These are phyloP conservation scores for Trypanosoma conorhini DNA, from an alignment of 208 protist species.

Conservation along the genomic window DNA sequence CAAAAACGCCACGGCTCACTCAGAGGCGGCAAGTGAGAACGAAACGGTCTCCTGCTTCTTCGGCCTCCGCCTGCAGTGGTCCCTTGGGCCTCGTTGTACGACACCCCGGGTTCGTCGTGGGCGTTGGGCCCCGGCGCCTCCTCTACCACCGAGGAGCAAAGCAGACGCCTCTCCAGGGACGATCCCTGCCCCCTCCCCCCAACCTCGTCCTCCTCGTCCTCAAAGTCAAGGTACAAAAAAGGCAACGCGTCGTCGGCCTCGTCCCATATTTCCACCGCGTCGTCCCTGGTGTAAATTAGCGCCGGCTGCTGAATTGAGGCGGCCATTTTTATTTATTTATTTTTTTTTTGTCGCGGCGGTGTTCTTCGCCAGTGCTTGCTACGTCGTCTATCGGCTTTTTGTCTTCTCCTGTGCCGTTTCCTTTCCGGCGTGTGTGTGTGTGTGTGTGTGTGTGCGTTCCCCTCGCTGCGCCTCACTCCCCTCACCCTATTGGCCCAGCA, in stretches of 20 bases:
- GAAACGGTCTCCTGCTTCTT: neutral
- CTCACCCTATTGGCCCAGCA: neutral
- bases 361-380: conserved; percentile 15
- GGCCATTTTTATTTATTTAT: no score
- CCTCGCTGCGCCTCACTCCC: neutral
- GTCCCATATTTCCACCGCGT: neutral
- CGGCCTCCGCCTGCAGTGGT: neutral
- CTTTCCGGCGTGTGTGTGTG: neutral
- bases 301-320: conserved; percentile 14
- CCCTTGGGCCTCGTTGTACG: neutral
- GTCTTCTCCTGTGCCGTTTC: neutral
- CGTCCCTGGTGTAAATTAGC: neutral
- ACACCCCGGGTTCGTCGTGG: neutral
- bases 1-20: conserved; percentile 65
- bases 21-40: neutral
- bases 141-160: neutral
- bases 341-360: neutral
- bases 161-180: neutral
- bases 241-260: conserved; percentile 1
- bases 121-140: neutral
- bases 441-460: neutral
- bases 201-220: conserved; percentile 8
- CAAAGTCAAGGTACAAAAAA: neutral
- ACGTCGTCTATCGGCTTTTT: neutral
- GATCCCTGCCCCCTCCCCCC: neutral